phyloP scores from a whole-genome alignment of 2,329 filamentous ascomycete genomes.

The Ilyonectria destructans region DNA sequence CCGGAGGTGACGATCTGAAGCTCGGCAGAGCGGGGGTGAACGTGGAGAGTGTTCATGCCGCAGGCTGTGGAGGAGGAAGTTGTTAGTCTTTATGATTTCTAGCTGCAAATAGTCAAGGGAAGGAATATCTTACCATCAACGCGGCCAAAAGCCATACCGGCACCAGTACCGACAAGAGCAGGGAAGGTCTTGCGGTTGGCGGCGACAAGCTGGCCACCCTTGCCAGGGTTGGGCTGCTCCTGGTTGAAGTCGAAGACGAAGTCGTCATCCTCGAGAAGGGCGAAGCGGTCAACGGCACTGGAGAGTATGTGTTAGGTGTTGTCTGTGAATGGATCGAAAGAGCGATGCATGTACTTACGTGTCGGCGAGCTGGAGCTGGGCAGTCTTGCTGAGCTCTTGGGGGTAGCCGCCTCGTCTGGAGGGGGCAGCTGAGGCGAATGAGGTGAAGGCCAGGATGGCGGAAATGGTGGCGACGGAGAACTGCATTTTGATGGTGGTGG shows the following conservation, averaged over 20 bases:
- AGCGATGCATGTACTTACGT: conserved; percentile 48
- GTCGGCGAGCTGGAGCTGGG: conserved; percentile 59
- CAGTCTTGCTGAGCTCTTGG: conserved; percentile 51
- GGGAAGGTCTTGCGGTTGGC: conserved; percentile 73
- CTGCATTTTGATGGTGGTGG: conserved; percentile 48
- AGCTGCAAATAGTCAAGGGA: background rate
- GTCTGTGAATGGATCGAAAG: background rate
- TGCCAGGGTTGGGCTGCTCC: conserved; percentile 40
- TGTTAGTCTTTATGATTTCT: conserved; percentile 29
- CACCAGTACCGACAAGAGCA: conserved; percentile 67
- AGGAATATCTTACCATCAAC: conserved; percentile 55
- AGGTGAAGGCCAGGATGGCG: conserved; percentile 58
- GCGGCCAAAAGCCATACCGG: conserved; percentile 67
- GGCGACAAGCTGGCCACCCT: conserved; percentile 64
- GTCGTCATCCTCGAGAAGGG: conserved; percentile 60
- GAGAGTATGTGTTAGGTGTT: conserved; percentile 30
- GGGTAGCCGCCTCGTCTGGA: conserved; percentile 28
- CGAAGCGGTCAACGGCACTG: conserved; percentile 61
- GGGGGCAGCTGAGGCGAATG: conserved; percentile 50
- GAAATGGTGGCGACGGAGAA: conserved; percentile 52
- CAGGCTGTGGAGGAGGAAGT: conserved; percentile 53
- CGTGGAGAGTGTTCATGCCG: conserved; percentile 71
- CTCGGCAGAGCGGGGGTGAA: conserved; percentile 69
- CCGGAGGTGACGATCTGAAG: conserved; percentile 68
- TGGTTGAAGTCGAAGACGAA: conserved; percentile 67